phyloP scores from a whole-genome alignment of 1,139 yeast genomes.

The Nakaseomyces delphensis region DNA sequence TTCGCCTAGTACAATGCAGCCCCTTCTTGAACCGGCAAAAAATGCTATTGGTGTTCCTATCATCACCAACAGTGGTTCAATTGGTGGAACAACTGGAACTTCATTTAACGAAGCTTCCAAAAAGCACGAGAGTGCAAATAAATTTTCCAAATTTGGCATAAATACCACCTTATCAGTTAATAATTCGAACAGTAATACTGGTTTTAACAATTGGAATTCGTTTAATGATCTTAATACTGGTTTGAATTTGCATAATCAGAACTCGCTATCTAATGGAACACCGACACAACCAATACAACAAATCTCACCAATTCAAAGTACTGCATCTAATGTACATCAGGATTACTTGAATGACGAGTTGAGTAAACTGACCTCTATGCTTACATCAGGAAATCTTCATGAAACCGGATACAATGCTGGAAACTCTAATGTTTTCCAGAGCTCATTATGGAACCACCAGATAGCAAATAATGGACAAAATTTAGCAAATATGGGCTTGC shows the following conservation, averaged over 20 bases:
- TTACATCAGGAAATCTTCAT: slow-evolving; percentile 19
- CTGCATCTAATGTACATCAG: background rate
- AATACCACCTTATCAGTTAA: background rate
- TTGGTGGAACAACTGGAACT: background rate
- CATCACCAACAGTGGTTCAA: background rate
- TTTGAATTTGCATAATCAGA: background rate
- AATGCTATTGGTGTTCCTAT: background rate
- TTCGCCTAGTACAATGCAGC: slow-evolving; percentile 17
- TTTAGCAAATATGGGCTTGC: background rate
- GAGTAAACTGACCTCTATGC: slow-evolving; percentile 23
- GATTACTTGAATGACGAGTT: slow-evolving; percentile 19
- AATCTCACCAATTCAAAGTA: background rate
- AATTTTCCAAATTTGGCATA: background rate
- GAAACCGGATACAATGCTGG: slow-evolving; percentile 11
- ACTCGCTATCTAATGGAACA: background rate
- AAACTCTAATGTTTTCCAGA: slow-evolving; percentile 8
- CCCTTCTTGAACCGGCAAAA: slow-evolving; percentile 11
- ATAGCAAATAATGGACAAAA: background rate
- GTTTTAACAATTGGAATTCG: background rate
- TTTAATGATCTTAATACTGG: background rate
- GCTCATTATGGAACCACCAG: slow-evolving; percentile 18
- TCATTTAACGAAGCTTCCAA: background rate
- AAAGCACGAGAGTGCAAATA: background rate
- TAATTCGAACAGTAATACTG: background rate
- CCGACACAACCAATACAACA: background rate